Evolutionary conservation across 108 stramenopile species (phyloP).

Genomic region (Skeletonema tropicum): DNA sequence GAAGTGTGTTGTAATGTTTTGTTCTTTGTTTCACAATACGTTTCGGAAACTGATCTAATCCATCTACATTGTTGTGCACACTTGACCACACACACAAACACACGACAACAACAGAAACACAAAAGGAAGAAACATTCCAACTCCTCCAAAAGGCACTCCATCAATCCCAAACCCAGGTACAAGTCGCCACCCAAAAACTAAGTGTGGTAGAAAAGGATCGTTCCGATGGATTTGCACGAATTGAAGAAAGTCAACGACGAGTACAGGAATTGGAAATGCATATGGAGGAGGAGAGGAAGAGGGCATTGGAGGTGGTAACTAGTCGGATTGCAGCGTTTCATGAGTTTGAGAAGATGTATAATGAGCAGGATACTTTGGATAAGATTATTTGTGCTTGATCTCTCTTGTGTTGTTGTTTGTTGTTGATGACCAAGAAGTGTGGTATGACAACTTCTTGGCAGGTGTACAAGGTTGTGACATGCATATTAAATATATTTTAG

Average conservation of each 20-base stretch:
- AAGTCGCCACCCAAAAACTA: conserved; percentile 53
- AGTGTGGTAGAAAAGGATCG: conserved; percentile 78
- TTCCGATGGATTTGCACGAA: conserved; percentile 71
- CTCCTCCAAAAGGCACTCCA: conserved; percentile 45
- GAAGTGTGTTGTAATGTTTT: neutral
- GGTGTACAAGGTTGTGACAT: neutral
- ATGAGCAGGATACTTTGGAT: conserved; percentile 5
- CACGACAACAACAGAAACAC: conserved; percentile 11
- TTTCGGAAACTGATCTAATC: no score
- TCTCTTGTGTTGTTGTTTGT: neutral
- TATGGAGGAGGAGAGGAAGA: conserved; percentile 60
- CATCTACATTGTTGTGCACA: no score
- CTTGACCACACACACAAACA: no score
- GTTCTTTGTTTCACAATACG: neutral
- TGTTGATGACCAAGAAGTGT: no score
- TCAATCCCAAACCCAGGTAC: conserved; percentile 43
- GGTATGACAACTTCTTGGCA: no score
- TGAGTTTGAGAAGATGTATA: conserved; percentile 30
- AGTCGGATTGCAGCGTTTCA: conserved; percentile 30
- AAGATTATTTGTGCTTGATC: neutral
- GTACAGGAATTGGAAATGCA: conserved; percentile 54
- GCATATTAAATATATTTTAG: neutral
- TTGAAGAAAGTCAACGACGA: conserved; percentile 77
- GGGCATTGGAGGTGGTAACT: conserved; percentile 47
- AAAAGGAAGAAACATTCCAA: conserved; percentile 39